Percentiles rank a stretch among this genome's conserved stretches.
These are phyloP conservation scores for Angomonas deanei DNA, from an alignment of 208 protist species.

Conservation along the genomic window DNA sequence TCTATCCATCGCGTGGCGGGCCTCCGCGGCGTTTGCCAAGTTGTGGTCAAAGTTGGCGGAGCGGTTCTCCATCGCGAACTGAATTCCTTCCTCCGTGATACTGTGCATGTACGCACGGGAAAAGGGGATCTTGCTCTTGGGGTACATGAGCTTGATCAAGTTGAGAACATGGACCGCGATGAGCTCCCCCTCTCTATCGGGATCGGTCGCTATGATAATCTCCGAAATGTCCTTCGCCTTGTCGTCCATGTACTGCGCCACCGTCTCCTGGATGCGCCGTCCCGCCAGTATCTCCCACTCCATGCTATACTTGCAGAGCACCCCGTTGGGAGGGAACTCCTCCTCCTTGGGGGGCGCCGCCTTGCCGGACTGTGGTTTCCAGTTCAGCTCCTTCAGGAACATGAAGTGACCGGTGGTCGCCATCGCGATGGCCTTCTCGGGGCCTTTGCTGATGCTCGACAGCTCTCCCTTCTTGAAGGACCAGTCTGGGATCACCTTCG, in stretches of 20 bases:
- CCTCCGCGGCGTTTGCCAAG: conserved; percentile 82
- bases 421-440: conserved; percentile 76
- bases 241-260: conserved; percentile 75
- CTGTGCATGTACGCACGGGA: conserved; percentile 91
- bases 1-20: conserved; percentile 87
- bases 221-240: conserved; percentile 76
- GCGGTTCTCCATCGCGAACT: conserved; percentile 69
- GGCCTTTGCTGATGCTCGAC: conserved; percentile 33
- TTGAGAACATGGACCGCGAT: conserved; percentile 86
- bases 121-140: conserved; percentile 69
- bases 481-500: conserved; percentile 79
- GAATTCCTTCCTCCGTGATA: conserved; percentile 84
- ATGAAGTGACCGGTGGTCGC: conserved; percentile 88
- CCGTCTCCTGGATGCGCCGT: conserved; percentile 71
- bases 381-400: conserved; percentile 70
- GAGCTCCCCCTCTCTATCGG: conserved; percentile 88
- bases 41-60: conserved; percentile 65
- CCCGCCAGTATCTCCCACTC: conserved; percentile 78
- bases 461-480: conserved; percentile 54
- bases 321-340: conserved; percentile 51
- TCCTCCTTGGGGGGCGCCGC: conserved; percentile 4
- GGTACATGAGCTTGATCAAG: conserved; percentile 69
- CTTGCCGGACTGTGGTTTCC: conserved; percentile 23
- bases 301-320: conserved; percentile 54
- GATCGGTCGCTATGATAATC: conserved; percentile 89